These are phyloP conservation scores for Martiniozyma asiatica DNA, from an alignment of 1,139 yeast genomes.

Conservation along the genomic window DNA sequence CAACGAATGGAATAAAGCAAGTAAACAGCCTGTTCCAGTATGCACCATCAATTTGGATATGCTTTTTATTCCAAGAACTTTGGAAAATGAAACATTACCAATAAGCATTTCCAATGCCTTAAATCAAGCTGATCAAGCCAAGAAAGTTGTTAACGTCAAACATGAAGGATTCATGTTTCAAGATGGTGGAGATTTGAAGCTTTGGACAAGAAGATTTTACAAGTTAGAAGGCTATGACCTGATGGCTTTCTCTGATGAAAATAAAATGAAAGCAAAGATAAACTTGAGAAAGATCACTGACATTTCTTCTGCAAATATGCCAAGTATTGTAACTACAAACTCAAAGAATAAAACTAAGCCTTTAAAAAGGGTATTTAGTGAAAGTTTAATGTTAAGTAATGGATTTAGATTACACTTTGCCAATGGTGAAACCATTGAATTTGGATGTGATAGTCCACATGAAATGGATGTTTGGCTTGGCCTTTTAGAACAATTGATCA, in stretches of 20 bases:
- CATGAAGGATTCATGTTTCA: constrained; percentile 59
- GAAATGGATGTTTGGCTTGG: constrained; percentile 48
- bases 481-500: constrained; percentile 40
- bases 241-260: constrained; percentile 55
- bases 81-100: constrained; percentile 48
- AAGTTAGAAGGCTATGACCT: constrained; percentile 48
- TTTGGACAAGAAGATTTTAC: constrained; percentile 53
- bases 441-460: constrained; percentile 51
- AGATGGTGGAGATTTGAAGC: constrained; percentile 67
- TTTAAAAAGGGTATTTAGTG: constrained; percentile 43
- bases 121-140: constrained; percentile 37
- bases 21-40: constrained; percentile 45
- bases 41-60: constrained; percentile 62
- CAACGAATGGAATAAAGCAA: constrained; percentile 59
- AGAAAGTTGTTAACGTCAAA: constrained; percentile 26
- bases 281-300: constrained; percentile 51
- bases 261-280: constrained; percentile 54
- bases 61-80: constrained; percentile 57
- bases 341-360: neutral
- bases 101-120: constrained; percentile 50
- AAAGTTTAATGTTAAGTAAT: constrained; percentile 42
- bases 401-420: constrained; percentile 53
- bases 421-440: constrained; percentile 59
- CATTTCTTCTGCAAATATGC: constrained; percentile 12
- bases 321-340: constrained; percentile 4